Conservation (phyloP, 106 monocot species). For the Iris macrosiphon region DNA sequence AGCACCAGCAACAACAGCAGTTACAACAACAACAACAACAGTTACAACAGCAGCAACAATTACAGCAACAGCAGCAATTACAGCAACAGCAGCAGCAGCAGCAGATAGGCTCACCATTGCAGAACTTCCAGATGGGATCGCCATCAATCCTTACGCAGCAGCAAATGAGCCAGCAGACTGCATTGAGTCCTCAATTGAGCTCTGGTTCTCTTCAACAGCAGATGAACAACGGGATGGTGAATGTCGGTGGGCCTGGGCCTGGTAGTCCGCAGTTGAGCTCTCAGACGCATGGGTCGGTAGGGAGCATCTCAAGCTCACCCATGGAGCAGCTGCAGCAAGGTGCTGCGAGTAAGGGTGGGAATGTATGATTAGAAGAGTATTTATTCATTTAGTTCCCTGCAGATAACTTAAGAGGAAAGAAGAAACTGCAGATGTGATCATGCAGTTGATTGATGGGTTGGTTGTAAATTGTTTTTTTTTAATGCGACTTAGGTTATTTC, state of each 20-base stretch:
- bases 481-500: too few relatives aligned
- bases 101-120: slow-evolving; percentile 52
- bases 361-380: not conserved
- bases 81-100: slow-evolving; percentile 19
- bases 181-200: slow-evolving; percentile 67
- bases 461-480: too few relatives aligned
- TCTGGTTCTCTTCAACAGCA: slow-evolving; percentile 47
- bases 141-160: slow-evolving; percentile 40
- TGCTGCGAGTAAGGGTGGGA: slow-evolving; percentile 55
- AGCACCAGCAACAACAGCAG: slow-evolving; percentile 27
- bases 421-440: too few relatives aligned
- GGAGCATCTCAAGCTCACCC: slow-evolving; percentile 84
- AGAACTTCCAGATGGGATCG: slow-evolving; percentile 45
- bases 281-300: slow-evolving; percentile 82
- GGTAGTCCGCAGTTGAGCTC: slow-evolving; percentile 90
- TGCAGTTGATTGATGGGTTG: too few relatives aligned
- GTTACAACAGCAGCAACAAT: slow-evolving; percentile 29
- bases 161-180: slow-evolving; percentile 41
- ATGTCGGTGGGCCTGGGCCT: slow-evolving; percentile 30
- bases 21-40: slow-evolving; percentile 27
- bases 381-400: not conserved
- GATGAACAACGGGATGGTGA: slow-evolving; percentile 18
- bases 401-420: too few relatives aligned
- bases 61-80: slow-evolving; percentile 22
- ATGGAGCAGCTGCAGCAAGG: slow-evolving; percentile 93